Evolutionary conservation across 441 rosid genomes (phyloP).

Genomic region (Croton setiger): DNA sequence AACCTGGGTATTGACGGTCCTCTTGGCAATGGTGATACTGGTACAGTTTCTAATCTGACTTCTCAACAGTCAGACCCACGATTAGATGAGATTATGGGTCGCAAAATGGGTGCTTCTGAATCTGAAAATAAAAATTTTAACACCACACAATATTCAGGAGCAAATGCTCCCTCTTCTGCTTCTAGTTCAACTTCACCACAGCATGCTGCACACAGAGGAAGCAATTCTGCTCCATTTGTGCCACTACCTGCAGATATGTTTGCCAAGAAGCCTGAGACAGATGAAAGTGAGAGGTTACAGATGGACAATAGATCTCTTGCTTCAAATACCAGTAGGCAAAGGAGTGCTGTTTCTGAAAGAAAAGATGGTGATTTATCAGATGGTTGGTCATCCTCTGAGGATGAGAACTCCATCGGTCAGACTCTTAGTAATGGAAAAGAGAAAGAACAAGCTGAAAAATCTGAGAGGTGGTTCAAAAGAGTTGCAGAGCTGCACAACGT

Average conservation of each 20-base stretch:
- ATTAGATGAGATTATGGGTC: conserved; percentile 45
- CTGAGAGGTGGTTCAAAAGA: conserved; percentile 91
- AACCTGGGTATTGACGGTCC: conserved; percentile 27
- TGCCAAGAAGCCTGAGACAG: conserved; percentile 46
- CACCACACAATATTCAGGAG: conserved; percentile 22
- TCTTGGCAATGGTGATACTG: conserved; percentile 14
- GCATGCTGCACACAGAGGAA: conserved; percentile 31
- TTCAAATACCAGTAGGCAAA: conserved; percentile 22
- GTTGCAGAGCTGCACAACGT: conserved; percentile 84
- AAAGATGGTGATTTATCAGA: conserved; percentile 18
- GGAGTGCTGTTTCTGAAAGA: conserved; percentile 17
- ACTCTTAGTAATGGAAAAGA: conserved; percentile 25
- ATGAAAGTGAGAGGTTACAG: conserved; percentile 25
- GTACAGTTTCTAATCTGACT: conserved; percentile 18
- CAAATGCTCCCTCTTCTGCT: conserved; percentile 15
- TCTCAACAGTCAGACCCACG: conserved; percentile 24
- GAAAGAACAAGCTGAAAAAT: conserved; percentile 42
- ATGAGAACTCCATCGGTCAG: conserved; percentile 23
- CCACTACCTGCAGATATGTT: conserved; percentile 78
- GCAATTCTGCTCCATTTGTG: conserved; percentile 60
- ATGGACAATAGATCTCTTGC: conserved; percentile 21
- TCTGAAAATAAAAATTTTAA: conserved; percentile 9
- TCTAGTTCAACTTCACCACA: conserved; percentile 26
- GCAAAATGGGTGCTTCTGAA: conserved; percentile 28
- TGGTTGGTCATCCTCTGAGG: conserved; percentile 20